These are phyloP conservation scores for Lagerstroemia speciosa DNA, from an alignment of 345 rosid species.

Conservation along the genomic window DNA sequence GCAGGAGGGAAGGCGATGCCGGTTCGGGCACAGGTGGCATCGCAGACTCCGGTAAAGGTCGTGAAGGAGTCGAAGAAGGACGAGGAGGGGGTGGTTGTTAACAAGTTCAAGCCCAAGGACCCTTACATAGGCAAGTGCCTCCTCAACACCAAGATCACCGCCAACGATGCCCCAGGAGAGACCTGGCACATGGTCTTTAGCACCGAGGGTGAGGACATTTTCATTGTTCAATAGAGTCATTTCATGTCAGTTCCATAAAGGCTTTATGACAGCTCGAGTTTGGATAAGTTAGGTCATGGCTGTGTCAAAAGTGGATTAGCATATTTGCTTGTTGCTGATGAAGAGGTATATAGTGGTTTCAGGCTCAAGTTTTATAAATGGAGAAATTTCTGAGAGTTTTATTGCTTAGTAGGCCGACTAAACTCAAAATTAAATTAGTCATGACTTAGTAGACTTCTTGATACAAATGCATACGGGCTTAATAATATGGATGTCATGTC, in stretches of 20 bases:
- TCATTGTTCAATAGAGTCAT: background rate
- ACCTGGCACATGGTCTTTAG: conserved; percentile 98
- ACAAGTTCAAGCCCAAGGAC: conserved; percentile 87
- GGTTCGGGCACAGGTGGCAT: conserved; percentile 81
- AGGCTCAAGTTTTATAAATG: too few species aligned
- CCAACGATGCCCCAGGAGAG: conserved; percentile 97
- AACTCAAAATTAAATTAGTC: too few species aligned
- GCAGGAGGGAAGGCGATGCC: conserved; percentile 30
- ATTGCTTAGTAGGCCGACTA: too few species aligned
- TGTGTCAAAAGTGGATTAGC: background rate
- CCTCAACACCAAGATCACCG: conserved; percentile 93
- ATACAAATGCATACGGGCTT: too few species aligned
- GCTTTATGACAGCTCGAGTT: too few species aligned
- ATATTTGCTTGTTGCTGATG: background rate
- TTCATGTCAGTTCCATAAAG: background rate
- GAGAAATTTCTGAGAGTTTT: too few species aligned
- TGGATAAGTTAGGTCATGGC: background rate
- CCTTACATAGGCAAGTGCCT: conserved; percentile 86
- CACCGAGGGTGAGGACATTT: conserved; percentile 58
- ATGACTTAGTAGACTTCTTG: too few species aligned
- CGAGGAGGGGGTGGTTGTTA: conserved; percentile 79
- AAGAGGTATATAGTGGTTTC: background rate
- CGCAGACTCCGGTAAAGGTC: conserved; percentile 78
- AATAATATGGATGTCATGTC: too few species aligned
- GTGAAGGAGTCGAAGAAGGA: conserved; percentile 67